Evolutionary conservation across 768 basidiomycete species (phyloP), one percentile per base, ranked within the genome.

Genomic region (Pleurotus sapidus): DNA sequence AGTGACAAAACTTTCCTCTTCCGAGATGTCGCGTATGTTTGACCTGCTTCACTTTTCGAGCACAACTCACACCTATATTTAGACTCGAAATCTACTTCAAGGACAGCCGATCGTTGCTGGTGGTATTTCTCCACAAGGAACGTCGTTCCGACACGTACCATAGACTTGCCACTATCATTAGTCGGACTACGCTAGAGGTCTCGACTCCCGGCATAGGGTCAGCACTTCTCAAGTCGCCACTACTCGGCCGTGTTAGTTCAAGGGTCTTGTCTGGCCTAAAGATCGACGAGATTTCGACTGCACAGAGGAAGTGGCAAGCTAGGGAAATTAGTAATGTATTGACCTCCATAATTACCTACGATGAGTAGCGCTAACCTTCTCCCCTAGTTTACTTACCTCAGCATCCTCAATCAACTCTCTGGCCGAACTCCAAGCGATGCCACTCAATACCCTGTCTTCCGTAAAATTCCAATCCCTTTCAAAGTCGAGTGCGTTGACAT

Each of bases 401-500:
- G 90, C 59, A 84, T 97, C 56, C 73, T 97, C 55, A 97, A 97
- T 63, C 93, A 96, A 68, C 82, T 92, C 18, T 95, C 95, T 3
- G 94, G 95, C 43, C 82, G 95, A 18, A 97, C 95, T 3, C 93
- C 94, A 1, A 93, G 89, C 65, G 95, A 97, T 74, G 93, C 95
- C 8, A 96, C 95, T 0, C 93, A 95, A 63, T 97, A 95, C 70
- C 95, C 94, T 0, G 84, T 96, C 6, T 95, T 93, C 61, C 91
- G 91, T 92, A 34, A 64, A 49, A 89, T 70, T 8, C 12, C 11
- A 42, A 40, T 5, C 9, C 37, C 9, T 49, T 60, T 27, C 56
- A 15, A 30, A 25, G 20, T 34, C 2, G 17, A 1, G 25, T 53
- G 3, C 17, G 23, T 55, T 34, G 30, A 23, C 40, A 7, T 55